phyloP scores from a whole-genome alignment of 1,139 yeast genomes.

The Candida sp. region DNA sequence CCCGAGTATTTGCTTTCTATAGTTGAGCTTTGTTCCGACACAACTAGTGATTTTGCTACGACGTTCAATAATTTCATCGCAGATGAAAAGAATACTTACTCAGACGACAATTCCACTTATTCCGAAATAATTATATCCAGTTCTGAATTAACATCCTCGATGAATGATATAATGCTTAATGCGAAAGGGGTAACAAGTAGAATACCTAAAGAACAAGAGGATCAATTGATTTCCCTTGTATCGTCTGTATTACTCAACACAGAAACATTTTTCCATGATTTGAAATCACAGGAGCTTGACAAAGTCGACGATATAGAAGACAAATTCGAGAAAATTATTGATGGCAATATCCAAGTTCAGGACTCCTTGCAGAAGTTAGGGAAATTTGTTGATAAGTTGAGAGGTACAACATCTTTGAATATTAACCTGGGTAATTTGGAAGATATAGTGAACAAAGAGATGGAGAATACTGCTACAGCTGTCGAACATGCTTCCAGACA shows the following conservation, averaged over 20 bases:
- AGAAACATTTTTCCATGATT: constrained; percentile 58
- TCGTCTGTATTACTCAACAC: constrained; percentile 59
- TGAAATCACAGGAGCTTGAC: constrained; percentile 52
- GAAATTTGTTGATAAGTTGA: constrained; percentile 54
- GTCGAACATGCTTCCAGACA: constrained; percentile 66
- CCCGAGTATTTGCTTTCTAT: constrained; percentile 71
- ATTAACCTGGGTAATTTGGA: constrained; percentile 57
- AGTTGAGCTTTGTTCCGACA: constrained; percentile 66
- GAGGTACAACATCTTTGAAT: constrained; percentile 36
- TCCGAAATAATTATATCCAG: constrained; percentile 60
- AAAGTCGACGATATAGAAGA: constrained; percentile 57
- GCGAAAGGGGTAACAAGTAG: constrained; percentile 67
- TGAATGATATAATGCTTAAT: constrained; percentile 65
- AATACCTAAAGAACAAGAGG: constrained; percentile 53
- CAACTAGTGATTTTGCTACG: constrained; percentile 79
- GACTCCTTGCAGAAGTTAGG: constrained; percentile 61
- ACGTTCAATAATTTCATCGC: constrained; percentile 75
- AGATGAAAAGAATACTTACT: constrained; percentile 58
- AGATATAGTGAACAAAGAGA: constrained; percentile 67
- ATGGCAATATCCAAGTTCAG: constrained; percentile 73
- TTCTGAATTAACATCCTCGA: constrained; percentile 62
- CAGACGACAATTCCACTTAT: constrained; percentile 60
- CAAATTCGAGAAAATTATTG: constrained; percentile 73
- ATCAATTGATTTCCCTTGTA: constrained; percentile 45
- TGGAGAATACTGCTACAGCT: constrained; percentile 68